A percentile compares a stretch with the other conserved stretches of the same genome.
phyloP scores from a whole-genome alignment of 768 basidiomycete species.

The Termitomyces sp. region DNA sequence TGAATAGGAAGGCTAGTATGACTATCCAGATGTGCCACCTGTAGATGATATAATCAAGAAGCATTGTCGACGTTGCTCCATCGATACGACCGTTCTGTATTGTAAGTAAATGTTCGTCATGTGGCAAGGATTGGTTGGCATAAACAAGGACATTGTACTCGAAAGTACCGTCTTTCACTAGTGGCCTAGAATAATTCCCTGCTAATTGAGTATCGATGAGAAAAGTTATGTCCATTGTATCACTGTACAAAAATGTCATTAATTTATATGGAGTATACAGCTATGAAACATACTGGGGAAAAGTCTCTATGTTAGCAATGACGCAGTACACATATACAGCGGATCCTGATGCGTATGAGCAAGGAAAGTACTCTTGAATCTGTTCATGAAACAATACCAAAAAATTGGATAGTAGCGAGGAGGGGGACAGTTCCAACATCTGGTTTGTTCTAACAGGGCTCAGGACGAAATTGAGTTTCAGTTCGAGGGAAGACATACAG shows the following conservation, averaged over 20 bases:
- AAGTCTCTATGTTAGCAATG: constrained; percentile 18
- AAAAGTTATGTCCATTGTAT: constrained; percentile 30
- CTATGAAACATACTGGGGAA: constrained; percentile 14
- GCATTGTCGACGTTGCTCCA: constrained; percentile 21
- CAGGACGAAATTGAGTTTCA: constrained; percentile 9
- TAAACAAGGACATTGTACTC: constrained; percentile 31
- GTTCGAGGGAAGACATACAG: constrained; percentile 6
- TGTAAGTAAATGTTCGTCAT: constrained; percentile 23
- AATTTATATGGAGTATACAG: neutral
- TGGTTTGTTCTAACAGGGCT: constrained; percentile 8
- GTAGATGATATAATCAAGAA: constrained; percentile 37
- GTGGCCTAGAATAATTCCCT: constrained; percentile 20
- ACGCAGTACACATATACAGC: constrained; percentile 39
- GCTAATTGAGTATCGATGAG: constrained; percentile 26
- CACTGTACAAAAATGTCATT: constrained; percentile 11
- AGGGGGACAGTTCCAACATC: constrained; percentile 8
- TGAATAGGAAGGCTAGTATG: neutral
- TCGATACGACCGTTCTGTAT: constrained; percentile 26
- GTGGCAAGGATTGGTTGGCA: constrained; percentile 19
- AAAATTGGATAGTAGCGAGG: constrained; percentile 25
- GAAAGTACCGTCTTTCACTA: constrained; percentile 16
- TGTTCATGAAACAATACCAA: constrained; percentile 20
- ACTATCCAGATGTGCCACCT: constrained; percentile 19
- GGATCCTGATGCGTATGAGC: constrained; percentile 23
- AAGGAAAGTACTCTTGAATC: neutral